phyloP scores from a whole-genome alignment of 768 basidiomycete genomes.

The Ramaria rubella region DNA sequence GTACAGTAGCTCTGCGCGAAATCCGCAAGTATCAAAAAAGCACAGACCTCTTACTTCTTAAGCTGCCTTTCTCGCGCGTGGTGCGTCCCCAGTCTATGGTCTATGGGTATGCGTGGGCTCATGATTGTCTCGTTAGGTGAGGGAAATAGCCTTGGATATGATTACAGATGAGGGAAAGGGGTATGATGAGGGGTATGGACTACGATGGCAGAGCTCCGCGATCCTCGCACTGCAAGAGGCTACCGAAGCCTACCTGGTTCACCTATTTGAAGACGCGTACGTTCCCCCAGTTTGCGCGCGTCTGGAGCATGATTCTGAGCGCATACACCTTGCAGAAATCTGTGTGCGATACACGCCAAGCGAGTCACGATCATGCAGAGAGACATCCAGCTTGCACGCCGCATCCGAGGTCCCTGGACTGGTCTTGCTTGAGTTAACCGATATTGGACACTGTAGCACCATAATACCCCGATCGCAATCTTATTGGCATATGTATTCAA shows the following conservation, averaged over 20 bases:
- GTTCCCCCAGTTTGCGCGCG: constrained; percentile 30
- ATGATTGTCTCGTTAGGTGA: constrained; percentile 57
- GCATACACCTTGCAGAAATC: constrained; percentile 48
- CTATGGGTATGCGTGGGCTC: background rate
- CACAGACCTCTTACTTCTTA: constrained; percentile 81
- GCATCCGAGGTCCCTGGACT: constrained; percentile 89
- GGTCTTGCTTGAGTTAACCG: constrained; percentile 38
- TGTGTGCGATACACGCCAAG: constrained; percentile 97
- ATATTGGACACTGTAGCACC: background rate
- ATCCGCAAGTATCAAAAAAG: constrained; percentile 93
- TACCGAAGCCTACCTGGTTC: constrained; percentile 89
- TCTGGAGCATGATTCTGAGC: constrained; percentile 9
- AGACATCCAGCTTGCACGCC: constrained; percentile 92
- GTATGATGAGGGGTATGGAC: constrained; percentile 46
- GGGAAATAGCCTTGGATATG: constrained; percentile 92
- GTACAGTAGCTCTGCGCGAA: constrained; percentile 84
- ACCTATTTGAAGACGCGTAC: constrained; percentile 97
- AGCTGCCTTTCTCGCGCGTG: constrained; percentile 87
- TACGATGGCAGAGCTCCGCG: constrained; percentile 96
- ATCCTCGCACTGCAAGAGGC: constrained; percentile 94
- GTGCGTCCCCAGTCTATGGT: constrained; percentile 47
- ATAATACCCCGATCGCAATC: background rate
- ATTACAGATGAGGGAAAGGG: constrained; percentile 65
- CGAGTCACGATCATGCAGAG: constrained; percentile 97
- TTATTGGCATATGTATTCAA: background rate